Conservation (phyloP, 495 filamentous ascomycete genomes). For the Hypoxylon fragiforme region DNA sequence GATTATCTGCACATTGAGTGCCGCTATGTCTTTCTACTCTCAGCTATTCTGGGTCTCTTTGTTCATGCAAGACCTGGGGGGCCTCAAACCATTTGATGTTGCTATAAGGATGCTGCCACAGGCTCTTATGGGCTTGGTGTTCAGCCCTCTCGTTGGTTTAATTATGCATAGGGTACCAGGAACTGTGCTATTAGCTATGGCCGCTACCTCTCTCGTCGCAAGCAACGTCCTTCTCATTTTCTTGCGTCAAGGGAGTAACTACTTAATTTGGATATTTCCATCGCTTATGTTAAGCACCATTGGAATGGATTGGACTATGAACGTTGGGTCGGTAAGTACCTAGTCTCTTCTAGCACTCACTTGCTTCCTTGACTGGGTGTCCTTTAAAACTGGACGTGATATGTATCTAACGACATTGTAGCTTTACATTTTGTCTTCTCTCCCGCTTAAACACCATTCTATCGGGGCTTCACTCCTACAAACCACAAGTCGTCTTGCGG, state of each 20-base stretch:
- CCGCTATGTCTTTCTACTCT: constrained; percentile 45
- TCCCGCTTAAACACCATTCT: constrained; percentile 40
- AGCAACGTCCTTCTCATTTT: constrained; percentile 43
- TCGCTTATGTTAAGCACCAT: constrained; percentile 41
- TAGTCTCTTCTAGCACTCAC: not conserved
- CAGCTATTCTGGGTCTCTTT: constrained; percentile 45
- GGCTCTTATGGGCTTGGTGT: constrained; percentile 39
- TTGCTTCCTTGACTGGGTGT: no score
- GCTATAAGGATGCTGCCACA: constrained; percentile 41
- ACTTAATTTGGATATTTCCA: constrained; percentile 43
- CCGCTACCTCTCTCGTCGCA: constrained; percentile 30
- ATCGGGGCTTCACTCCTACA: constrained; percentile 43
- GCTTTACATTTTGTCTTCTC: constrained; percentile 35
- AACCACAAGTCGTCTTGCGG: constrained; percentile 40
- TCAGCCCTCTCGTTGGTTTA: constrained; percentile 41
- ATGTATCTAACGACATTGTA: constrained; percentile 17
- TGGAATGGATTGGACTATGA: constrained; percentile 46
- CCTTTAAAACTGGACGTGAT: not conserved
- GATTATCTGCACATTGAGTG: constrained; percentile 36
- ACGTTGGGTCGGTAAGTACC: constrained; percentile 42
- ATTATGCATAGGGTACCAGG: constrained; percentile 41
- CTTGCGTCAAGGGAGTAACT: constrained; percentile 38
- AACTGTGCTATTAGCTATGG: constrained; percentile 35
- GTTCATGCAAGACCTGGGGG: constrained; percentile 44
- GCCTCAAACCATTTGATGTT: constrained; percentile 37